A percentile compares a stretch with the other conserved stretches of the same genome.
Evolutionary conservation across 495 filamentous ascomycete genomes (phyloP).

Genomic region (Penicillium turbatum): DNA sequence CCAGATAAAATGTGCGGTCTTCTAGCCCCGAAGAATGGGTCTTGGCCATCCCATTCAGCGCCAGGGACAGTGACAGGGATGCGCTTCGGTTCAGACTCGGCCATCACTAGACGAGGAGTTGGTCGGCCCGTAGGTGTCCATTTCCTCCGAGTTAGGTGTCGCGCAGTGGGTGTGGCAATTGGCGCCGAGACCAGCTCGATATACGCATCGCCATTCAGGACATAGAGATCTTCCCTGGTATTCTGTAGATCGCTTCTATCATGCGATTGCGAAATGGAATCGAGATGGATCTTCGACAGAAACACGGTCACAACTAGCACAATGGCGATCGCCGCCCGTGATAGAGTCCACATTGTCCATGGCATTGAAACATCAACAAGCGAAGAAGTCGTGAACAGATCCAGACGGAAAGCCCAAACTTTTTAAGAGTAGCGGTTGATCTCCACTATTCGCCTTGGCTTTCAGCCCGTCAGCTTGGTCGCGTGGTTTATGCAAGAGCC

Average conservation of each 20-base stretch:
- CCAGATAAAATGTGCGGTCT: background rate
- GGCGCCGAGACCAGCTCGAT: conserved; percentile 28
- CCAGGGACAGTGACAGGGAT: conserved; percentile 24
- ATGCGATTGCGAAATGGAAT: conserved; percentile 18
- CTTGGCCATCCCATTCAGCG: conserved; percentile 1
- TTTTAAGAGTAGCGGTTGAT: background rate
- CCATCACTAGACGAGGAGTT: background rate
- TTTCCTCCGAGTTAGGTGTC: background rate
- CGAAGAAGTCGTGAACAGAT: background rate
- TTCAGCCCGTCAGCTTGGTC: conserved; percentile 2
- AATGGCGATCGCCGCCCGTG: conserved; percentile 15
- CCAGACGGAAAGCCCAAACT: background rate
- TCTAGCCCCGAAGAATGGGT: conserved; percentile 2
- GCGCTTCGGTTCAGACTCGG: conserved; percentile 10
- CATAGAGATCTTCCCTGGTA: background rate
- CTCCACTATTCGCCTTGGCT: conserved; percentile 2
- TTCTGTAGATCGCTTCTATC: background rate
- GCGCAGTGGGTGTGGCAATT: background rate
- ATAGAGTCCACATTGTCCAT: conserved; percentile 16
- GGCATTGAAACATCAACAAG: background rate
- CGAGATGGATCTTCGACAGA: conserved; percentile 20
- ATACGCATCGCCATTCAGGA: conserved; percentile 14
- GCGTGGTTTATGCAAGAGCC: background rate
- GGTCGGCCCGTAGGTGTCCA: conserved; percentile 11
- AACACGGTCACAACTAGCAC: conserved; percentile 15